Conservation (phyloP, 1,139 yeast species). For the Ogataea hybrid region DNA sequence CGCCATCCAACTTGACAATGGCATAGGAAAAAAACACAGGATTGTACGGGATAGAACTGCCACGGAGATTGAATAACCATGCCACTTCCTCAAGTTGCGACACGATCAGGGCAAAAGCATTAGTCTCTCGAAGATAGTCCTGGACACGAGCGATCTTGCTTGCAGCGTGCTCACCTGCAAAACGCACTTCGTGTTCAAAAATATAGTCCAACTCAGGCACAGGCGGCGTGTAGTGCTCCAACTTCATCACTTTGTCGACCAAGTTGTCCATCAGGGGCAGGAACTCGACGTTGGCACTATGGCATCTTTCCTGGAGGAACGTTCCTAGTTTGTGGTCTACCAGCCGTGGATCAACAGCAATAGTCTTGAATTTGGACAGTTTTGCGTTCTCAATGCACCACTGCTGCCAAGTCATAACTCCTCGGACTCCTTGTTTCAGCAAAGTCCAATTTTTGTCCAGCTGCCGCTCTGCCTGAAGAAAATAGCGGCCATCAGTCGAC, state of each 20-base stretch:
- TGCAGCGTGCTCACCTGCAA: constrained; percentile 43
- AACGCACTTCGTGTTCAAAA: constrained; percentile 40
- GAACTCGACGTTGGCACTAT: constrained; percentile 40
- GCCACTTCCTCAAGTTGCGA: constrained; percentile 53
- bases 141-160: constrained; percentile 33
- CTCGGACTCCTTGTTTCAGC: constrained; percentile 48
- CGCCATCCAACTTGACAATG: constrained; percentile 35
- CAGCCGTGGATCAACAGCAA: constrained; percentile 34
- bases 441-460: constrained; percentile 54
- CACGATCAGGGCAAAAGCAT: constrained; percentile 32
- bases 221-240: constrained; percentile 36
- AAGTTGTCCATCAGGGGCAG: constrained; percentile 45
- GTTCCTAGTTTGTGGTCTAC: constrained; percentile 34
- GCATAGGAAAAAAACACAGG: constrained; percentile 52
- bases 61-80: constrained; percentile 54
- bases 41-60: constrained; percentile 45
- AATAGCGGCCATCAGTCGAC: constrained; percentile 59
- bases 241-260: constrained; percentile 45
- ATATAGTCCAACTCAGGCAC: constrained; percentile 37
- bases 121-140: constrained; percentile 16
- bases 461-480: constrained; percentile 51
- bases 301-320: constrained; percentile 30
- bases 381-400: constrained; percentile 41
- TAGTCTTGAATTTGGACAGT: constrained; percentile 23
- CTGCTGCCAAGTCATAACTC: constrained; percentile 51